phyloP scores from a whole-genome alignment of 345 rosid species.

The thale cress (Arabidopsis thaliana) region TAIR10.1 NC_003070.9:11790501-11791000 shows the following conservation, averaged over 20 bases:
- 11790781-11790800: not conserved
- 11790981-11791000: not conserved
- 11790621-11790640: not conserved
- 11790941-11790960: too few species aligned
- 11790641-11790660: not conserved
- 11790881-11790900: not conserved
- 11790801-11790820: not conserved
- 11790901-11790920: accelerated
- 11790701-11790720: not conserved
- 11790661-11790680: not conserved
- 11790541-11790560: too few species aligned
- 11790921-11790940: not conserved
- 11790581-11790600: not conserved
- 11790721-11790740: accelerated
- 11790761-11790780: not conserved
- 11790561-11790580: not conserved
- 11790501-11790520: too few species aligned
- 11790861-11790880: not conserved
- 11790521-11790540: too few species aligned
- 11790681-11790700: not conserved
- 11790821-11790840: not conserved
- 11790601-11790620: not conserved
- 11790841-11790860: not conserved
- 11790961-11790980: not conserved
- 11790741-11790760: not conserved